phyloP scores from a whole-genome alignment of 1,139 yeast species.

The Debaryomyces nepalensis region DNA sequence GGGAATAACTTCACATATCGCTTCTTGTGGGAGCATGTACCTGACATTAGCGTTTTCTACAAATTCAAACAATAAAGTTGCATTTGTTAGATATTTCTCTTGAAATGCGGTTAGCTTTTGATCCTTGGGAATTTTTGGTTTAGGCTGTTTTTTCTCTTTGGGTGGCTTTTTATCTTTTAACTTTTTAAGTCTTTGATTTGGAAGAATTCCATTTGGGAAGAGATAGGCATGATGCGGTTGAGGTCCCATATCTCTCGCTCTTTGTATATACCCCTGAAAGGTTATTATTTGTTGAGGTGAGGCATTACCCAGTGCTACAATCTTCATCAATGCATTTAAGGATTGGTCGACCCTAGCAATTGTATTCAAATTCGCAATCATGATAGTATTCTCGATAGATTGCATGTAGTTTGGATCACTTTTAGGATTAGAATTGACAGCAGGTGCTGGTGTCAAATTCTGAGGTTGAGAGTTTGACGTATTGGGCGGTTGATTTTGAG shows the following conservation, averaged over 20 bases:
- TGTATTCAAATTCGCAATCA: conserved; percentile 80
- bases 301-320: conserved; percentile 83
- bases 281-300: conserved; percentile 68
- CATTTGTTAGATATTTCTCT: conserved; percentile 66
- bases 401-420: conserved; percentile 51
- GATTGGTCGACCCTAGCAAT: conserved; percentile 77
- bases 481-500: conserved; percentile 6
- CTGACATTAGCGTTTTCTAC: conserved; percentile 79
- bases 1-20: conserved; percentile 67
- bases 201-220: conserved; percentile 22
- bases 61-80: conserved; percentile 83
- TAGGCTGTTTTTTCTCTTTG: conserved; percentile 32
- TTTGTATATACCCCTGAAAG: conserved; percentile 77
- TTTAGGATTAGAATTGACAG: conserved; percentile 16
- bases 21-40: conserved; percentile 72
- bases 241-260: conserved; percentile 79
- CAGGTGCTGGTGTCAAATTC: conserved; percentile 13
- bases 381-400: conserved; percentile 69
- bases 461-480: conserved; percentile 9
- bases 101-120: conserved; percentile 75
- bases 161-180: conserved; percentile 28
- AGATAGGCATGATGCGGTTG: conserved; percentile 49
- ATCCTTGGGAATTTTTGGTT: conserved; percentile 39
- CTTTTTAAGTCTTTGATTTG: conserved; percentile 21
- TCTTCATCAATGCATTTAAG: conserved; percentile 72